These are phyloP conservation scores for Coemansia javaensis DNA, from an alignment of 192 early-diverging fungal genomes.

Conservation along the genomic window DNA sequence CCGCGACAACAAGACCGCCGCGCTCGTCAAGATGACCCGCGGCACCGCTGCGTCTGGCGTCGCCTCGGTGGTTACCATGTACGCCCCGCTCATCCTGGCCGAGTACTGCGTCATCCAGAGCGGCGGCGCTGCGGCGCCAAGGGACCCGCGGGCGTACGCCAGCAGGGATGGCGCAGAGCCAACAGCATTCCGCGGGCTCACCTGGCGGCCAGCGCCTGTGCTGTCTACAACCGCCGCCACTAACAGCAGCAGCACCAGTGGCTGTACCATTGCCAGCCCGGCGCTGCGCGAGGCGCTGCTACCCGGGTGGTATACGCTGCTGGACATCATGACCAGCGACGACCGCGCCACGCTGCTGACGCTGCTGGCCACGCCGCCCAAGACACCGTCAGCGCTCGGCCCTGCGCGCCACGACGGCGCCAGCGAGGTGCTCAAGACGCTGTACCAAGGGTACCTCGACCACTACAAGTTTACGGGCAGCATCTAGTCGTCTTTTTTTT, in stretches of 20 bases:
- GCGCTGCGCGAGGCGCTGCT: conserved; percentile 37
- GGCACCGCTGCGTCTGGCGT: conserved; percentile 38
- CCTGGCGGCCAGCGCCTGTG: conserved; percentile 28
- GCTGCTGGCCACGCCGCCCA: conserved; percentile 13
- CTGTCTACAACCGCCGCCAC: not conserved
- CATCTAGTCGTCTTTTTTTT: conserved; percentile 8
- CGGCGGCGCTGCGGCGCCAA: conserved; percentile 12
- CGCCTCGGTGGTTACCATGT: conserved; percentile 17
- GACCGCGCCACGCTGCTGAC: conserved; percentile 21
- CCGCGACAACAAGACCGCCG: not conserved
- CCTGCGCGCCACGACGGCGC: conserved; percentile 35
- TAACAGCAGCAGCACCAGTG: not conserved
- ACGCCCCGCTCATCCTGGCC: conserved; percentile 30
- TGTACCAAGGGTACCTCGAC: conserved; percentile 39
- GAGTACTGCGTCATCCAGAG: conserved; percentile 49
- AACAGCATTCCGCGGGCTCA: conserved; percentile 18
- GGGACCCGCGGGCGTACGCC: not conserved
- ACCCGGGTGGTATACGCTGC: conserved; percentile 38
- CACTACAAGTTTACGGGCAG: conserved; percentile 45
- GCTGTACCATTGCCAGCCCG: conserved; percentile 13
- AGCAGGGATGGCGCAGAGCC: not conserved
- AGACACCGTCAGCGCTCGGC: conserved; percentile 26
- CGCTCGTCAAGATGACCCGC: conserved; percentile 26
- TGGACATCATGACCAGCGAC: conserved; percentile 27
- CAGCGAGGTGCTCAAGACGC: conserved; percentile 37